phyloP scores from a whole-genome alignment of 352 stramenopile genomes.

The Pythium aquatile region DNA sequence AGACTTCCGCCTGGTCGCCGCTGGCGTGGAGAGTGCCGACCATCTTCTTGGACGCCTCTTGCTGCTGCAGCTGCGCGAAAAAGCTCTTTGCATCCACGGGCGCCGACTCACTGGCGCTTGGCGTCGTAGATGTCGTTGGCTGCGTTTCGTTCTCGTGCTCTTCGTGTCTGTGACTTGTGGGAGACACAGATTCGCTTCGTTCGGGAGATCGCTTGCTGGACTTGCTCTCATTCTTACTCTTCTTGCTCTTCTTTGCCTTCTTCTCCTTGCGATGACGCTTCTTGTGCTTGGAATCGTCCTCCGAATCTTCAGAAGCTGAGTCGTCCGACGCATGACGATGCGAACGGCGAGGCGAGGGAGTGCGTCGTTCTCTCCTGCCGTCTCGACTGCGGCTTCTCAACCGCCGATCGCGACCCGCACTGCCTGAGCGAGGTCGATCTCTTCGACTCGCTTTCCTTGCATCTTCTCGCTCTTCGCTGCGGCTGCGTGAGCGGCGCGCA shows the following conservation, averaged over 20 bases:
- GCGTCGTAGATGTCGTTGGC: not conserved
- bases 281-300: not conserved
- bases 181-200: not conserved
- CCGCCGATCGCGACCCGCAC: not conserved
- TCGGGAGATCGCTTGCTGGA: not conserved
- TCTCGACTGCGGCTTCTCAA: conserved; percentile 16
- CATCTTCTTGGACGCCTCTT: conserved; percentile 53
- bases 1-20: conserved; percentile 31
- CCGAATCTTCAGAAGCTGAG: not conserved
- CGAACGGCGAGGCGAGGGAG: conserved; percentile 3
- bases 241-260: conserved; percentile 26
- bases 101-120: conserved; percentile 2
- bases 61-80: conserved; percentile 61
- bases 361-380: not conserved
- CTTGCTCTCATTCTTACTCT: conserved; percentile 18
- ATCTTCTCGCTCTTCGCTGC: not conserved
- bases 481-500: conserved; percentile 6
- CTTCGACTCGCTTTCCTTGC: not conserved
- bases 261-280: conserved; percentile 15
- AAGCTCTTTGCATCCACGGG: conserved; percentile 44
- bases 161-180: not conserved
- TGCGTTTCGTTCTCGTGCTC: not conserved
- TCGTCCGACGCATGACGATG: conserved; percentile 1
- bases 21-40: conserved; percentile 64
- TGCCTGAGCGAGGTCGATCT: not conserved